phyloP scores from a whole-genome alignment of 371 early-diverging fungal genomes.

The Cokeromyces recurvatus region DNA sequence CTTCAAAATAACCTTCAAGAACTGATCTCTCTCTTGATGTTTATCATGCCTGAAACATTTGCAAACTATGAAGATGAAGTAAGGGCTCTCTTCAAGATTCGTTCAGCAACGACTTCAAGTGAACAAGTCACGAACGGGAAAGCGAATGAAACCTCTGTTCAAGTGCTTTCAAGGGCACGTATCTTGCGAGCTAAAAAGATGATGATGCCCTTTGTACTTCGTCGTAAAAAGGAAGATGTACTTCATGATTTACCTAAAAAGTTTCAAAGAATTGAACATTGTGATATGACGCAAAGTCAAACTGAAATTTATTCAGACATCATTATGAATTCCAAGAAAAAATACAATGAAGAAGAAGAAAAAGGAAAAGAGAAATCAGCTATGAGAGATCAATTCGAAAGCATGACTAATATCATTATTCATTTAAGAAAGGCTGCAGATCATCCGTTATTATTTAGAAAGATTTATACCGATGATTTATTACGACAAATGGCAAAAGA shows the following conservation, averaged over 20 bases:
- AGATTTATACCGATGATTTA: constrained; percentile 51
- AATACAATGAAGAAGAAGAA: constrained; percentile 14
- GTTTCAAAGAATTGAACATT: constrained; percentile 39
- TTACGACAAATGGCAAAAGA: constrained; percentile 63
- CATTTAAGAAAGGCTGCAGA: constrained; percentile 82
- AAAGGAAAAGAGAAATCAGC: constrained; percentile 6
- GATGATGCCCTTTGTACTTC: constrained; percentile 79
- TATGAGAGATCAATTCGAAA: constrained; percentile 19
- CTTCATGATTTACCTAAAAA: constrained; percentile 69
- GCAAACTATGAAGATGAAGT: constrained; percentile 52
- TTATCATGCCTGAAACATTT: constrained; percentile 91
- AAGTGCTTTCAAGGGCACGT: constrained; percentile 52
- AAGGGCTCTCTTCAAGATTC: constrained; percentile 52
- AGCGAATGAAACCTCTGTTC: constrained; percentile 16
- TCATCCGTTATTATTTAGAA: constrained; percentile 79
- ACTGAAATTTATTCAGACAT: constrained; percentile 36
- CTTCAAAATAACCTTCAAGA: constrained; percentile 90
- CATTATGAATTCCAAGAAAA: constrained; percentile 31
- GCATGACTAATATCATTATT: constrained; percentile 68
- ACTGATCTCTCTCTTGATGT: constrained; percentile 79
- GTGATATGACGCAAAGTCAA: constrained; percentile 42
- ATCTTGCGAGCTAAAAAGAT: constrained; percentile 67
- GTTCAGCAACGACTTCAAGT: constrained; percentile 15
- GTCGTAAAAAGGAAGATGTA: constrained; percentile 69
- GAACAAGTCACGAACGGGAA: constrained; percentile 13